Percentiles rank a stretch among this genome's conserved stretches.
Evolutionary conservation across 1,284 basidiomycete genomes (phyloP).

Genomic region (Singerocomus inundabilis): DNA sequence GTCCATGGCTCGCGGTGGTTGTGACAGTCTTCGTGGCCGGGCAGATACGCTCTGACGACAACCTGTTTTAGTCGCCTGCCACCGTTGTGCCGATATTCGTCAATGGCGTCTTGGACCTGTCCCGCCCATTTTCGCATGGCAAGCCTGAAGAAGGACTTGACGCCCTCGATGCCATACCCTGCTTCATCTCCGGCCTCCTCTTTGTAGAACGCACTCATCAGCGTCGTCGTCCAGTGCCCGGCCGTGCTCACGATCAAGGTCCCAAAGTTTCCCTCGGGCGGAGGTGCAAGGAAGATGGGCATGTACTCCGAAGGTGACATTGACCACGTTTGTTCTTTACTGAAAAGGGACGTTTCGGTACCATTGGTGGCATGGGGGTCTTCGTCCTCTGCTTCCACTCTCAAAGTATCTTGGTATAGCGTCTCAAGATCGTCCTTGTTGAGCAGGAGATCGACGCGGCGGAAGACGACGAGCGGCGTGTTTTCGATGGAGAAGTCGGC

Average conservation of each 20-base stretch:
- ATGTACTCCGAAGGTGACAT: conserved; percentile 52
- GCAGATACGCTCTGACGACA: conserved; percentile 58
- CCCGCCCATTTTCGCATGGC: conserved; percentile 55
- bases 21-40: conserved; percentile 66
- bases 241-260: conserved; percentile 61
- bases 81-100: conserved; percentile 25
- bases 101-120: conserved; percentile 43
- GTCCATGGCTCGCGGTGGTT: conserved; percentile 42
- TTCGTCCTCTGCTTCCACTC: conserved; percentile 12
- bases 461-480: conserved; percentile 64
- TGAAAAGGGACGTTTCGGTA: conserved; percentile 44
- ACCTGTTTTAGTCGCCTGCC: conserved; percentile 43
- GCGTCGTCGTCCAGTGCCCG: conserved; percentile 64
- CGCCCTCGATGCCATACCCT: conserved; percentile 48
- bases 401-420: conserved; percentile 38
- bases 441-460: conserved; percentile 59
- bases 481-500: conserved; percentile 48
- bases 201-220: conserved; percentile 49
- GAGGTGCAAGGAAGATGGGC: conserved; percentile 44
- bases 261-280: conserved; percentile 51
- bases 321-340: conserved; percentile 53
- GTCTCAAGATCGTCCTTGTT: conserved; percentile 47
- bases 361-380: conserved; percentile 12
- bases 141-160: conserved; percentile 52
- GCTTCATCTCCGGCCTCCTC: conserved; percentile 33